Percentiles rank a stretch among this genome's conserved stretches.
Evolutionary conservation across 2,329 filamentous ascomycete species (phyloP).

Genomic region (Penicillium sp.): DNA sequence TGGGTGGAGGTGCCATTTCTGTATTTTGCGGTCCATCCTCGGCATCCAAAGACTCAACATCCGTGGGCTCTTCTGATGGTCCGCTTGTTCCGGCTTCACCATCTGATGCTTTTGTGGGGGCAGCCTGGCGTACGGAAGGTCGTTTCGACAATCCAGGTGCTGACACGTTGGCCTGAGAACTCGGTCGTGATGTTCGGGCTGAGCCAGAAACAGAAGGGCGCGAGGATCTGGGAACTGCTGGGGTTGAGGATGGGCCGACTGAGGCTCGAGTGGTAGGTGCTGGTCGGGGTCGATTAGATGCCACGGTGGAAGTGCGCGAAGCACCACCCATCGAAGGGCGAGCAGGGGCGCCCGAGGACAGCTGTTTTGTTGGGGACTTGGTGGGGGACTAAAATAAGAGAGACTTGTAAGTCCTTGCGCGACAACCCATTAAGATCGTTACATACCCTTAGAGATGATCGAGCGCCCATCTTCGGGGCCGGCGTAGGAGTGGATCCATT

Average conservation of each 20-base stretch:
- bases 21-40: constrained; percentile 22
- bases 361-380: constrained; percentile 77
- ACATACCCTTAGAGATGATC: constrained; percentile 41
- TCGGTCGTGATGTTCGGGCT: constrained; percentile 35
- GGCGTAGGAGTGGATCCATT: constrained; percentile 71
- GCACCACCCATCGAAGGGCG: constrained; percentile 41
- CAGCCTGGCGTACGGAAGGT: constrained; percentile 32
- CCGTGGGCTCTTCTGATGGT: constrained; percentile 30
- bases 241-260: constrained; percentile 63
- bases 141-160: constrained; percentile 32
- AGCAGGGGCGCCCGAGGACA: constrained; percentile 57
- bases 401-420: constrained; percentile 20
- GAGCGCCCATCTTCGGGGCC: constrained; percentile 51
- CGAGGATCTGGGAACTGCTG: constrained; percentile 33
- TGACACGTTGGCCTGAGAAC: constrained; percentile 25
- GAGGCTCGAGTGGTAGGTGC: constrained; percentile 60
- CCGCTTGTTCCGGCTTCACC: constrained; percentile 28
- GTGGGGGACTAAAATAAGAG: constrained; percentile 62
- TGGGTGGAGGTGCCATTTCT: constrained; percentile 11
- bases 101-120: constrained; percentile 28
- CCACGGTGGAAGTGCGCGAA: constrained; percentile 55
- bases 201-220: constrained; percentile 42
- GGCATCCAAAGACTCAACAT: constrained; percentile 26
- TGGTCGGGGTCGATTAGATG: constrained; percentile 54
- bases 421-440: background rate